phyloP scores from a whole-genome alignment of 2,329 filamentous ascomycete genomes.

The Magnaporthiopsis rhizophila region DNA sequence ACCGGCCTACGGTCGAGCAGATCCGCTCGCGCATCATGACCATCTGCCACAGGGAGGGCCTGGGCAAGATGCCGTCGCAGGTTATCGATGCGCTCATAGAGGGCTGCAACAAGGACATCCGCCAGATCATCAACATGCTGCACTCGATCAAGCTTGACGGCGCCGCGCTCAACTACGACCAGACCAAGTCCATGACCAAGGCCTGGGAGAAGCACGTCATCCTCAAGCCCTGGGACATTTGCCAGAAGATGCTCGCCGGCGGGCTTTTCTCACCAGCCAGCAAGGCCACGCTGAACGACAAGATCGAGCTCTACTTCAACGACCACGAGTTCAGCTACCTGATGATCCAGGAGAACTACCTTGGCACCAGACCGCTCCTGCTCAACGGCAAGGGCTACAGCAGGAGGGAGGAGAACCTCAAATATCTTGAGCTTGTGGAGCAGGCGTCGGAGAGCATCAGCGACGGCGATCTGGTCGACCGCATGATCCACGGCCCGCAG shows the following conservation, averaged over 20 bases:
- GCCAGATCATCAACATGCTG: constrained; percentile 98
- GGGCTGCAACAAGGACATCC: constrained; percentile 89
- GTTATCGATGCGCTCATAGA: constrained; percentile 93
- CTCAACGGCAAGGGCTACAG: constrained; percentile 49
- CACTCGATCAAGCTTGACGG: constrained; percentile 88
- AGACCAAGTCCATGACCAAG: constrained; percentile 91
- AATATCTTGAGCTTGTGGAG: constrained; percentile 78
- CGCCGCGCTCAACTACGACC: constrained; percentile 68
- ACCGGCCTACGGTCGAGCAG: constrained; percentile 81
- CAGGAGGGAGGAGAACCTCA: constrained; percentile 64
- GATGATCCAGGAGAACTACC: constrained; percentile 98
- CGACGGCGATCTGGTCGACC: constrained; percentile 89
- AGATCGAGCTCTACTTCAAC: constrained; percentile 98
- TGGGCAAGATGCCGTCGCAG: constrained; percentile 68
- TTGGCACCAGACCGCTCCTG: constrained; percentile 70
- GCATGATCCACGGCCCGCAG: constrained; percentile 97
- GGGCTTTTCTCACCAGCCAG: constrained; percentile 79
- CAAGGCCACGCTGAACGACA: constrained; percentile 87
- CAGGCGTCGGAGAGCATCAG: constrained; percentile 92
- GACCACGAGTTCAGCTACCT: constrained; percentile 96
- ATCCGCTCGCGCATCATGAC: constrained; percentile 90
- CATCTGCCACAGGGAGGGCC: constrained; percentile 82
- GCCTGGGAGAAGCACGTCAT: constrained; percentile 98
- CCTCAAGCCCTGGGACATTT: constrained; percentile 97
- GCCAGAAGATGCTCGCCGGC: constrained; percentile 80